Conservation (phyloP, 495 filamentous ascomycete genomes). For the Lasiosphaeriaceae sp. region DNA sequence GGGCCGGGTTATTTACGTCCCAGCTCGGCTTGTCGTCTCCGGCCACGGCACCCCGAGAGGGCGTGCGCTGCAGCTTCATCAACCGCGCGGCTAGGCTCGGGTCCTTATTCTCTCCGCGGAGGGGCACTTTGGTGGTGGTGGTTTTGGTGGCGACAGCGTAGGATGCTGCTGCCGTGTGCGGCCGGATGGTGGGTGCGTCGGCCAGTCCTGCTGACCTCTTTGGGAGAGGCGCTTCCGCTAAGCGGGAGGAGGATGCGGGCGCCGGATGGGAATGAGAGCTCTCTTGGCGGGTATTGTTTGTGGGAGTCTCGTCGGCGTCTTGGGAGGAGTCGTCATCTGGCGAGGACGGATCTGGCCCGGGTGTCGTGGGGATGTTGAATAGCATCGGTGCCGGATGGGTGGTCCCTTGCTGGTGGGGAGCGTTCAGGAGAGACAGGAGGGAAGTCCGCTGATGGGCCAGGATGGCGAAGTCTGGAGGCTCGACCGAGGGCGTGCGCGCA, state of each 20-base stretch:
- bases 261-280: background rate
- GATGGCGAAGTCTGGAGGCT: slow-evolving; percentile 47
- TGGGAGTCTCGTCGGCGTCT: background rate
- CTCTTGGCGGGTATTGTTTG: background rate
- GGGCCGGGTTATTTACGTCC: slow-evolving; percentile 44
- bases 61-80: slow-evolving; percentile 30
- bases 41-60: slow-evolving; percentile 16
- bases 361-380: slow-evolving; percentile 36
- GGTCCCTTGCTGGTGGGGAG: slow-evolving; percentile 32
- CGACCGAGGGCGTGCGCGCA: slow-evolving; percentile 46
- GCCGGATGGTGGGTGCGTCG: slow-evolving; percentile 14
- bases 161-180: slow-evolving; percentile 36
- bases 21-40: slow-evolving; percentile 29
- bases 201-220: background rate
- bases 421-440: slow-evolving; percentile 53
- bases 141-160: slow-evolving; percentile 38
- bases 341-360: slow-evolving; percentile 16
- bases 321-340: slow-evolving; percentile 10
- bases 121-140: slow-evolving; percentile 46
- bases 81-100: slow-evolving; percentile 26
- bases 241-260: too few relatives aligned
- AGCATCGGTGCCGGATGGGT: slow-evolving; percentile 11
- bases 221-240: background rate
- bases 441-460: slow-evolving; percentile 43
- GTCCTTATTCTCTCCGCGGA: slow-evolving; percentile 32